These are phyloP conservation scores for Volvox carteri DNA, from an alignment of 163 green algal genomes.

Conservation along the genomic window DNA sequence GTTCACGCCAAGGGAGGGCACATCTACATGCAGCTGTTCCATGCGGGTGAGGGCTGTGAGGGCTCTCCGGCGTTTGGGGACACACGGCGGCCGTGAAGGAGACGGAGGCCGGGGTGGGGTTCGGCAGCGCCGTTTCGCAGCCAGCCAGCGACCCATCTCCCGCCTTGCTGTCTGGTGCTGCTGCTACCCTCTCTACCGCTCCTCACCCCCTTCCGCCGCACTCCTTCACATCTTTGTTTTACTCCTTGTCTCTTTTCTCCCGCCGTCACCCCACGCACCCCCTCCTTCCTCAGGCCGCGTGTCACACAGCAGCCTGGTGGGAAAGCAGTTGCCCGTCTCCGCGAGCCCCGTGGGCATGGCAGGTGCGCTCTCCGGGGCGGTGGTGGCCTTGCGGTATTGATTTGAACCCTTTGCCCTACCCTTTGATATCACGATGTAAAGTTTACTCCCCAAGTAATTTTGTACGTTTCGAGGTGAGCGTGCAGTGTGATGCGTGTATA, in stretches of 20 bases:
- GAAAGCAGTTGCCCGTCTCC: slow-evolving; percentile 8
- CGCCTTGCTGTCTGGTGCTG: neutral
- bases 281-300: slow-evolving; percentile 11
- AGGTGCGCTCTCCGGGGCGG: slow-evolving; percentile 2
- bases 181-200: neutral
- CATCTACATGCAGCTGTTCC: slow-evolving; percentile 83
- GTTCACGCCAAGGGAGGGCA: slow-evolving; percentile 76
- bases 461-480: too few species aligned
- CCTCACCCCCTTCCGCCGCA: neutral
- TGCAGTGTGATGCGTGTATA: too few species aligned
- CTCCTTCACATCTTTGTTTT: neutral
- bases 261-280: neutral
- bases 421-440: too few species aligned
- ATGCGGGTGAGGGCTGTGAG: slow-evolving; percentile 50
- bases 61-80: too few species aligned
- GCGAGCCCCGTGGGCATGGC: slow-evolving; percentile 39
- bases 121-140: neutral
- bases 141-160: neutral
- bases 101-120: too few species aligned
- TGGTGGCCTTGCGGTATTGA: too few species aligned
- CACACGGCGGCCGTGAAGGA: neutral
- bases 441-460: too few species aligned
- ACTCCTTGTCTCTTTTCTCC: neutral
- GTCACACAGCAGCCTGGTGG: slow-evolving; percentile 44
- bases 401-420: too few species aligned